Evolutionary conservation across 352 stramenopile genomes (phyloP).

Genomic region (Phytophthora agathidicida): DNA sequence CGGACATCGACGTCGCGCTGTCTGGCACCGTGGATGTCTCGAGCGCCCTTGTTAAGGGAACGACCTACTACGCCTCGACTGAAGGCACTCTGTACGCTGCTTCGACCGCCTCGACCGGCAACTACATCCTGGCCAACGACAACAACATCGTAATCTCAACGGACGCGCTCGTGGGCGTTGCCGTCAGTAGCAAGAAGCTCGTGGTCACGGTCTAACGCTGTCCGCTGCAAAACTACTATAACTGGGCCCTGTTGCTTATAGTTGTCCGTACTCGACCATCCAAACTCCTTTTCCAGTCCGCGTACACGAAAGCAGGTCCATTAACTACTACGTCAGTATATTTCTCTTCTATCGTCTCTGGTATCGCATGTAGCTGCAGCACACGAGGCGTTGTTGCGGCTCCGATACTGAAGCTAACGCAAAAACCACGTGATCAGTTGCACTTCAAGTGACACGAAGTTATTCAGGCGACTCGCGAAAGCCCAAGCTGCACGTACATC

Average conservation of each 20-base stretch:
- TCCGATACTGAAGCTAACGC: no score
- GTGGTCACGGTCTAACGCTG: constrained; percentile 52
- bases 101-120: constrained; percentile 50
- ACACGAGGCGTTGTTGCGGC: no score
- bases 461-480: no score
- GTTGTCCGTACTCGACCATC: not conserved
- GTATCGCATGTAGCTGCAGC: no score
- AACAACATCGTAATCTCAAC: constrained; percentile 82
- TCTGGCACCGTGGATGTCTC: constrained; percentile 64
- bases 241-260: constrained; percentile 22
- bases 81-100: constrained; percentile 63
- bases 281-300: constrained; percentile 5
- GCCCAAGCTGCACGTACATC: not conserved
- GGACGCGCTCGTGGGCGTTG: constrained; percentile 72
- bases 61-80: constrained; percentile 73
- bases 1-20: constrained; percentile 61
- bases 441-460: no score
- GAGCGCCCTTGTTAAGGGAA: constrained; percentile 46
- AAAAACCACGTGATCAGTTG: no score
- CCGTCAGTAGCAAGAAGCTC: constrained; percentile 64
- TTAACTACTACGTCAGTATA: no score
- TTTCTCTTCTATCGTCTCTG: no score
- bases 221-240: not conserved
- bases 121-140: constrained; percentile 69
- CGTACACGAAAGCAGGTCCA: constrained; percentile 3